Base-by-base conservation (phyloP, 805 yeast species). In the Schwanniomyces yamadae region DNA sequence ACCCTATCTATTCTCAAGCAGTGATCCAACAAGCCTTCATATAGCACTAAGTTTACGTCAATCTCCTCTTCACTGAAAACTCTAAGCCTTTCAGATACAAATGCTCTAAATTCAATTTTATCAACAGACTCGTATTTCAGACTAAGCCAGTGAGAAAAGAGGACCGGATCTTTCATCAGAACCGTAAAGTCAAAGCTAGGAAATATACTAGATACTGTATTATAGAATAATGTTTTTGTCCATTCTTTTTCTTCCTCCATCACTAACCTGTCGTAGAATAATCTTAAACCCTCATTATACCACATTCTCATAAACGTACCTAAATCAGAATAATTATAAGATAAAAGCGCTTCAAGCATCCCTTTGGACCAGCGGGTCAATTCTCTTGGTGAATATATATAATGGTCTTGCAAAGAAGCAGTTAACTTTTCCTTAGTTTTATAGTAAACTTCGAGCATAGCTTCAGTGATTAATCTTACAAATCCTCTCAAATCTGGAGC, bases 361-460 rank as follows among this genome's bases (percentile, higher is more conserved):
- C 96, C 95, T 39, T 84, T 71, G 1, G 78, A 68, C 95, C 95
- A 87, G 39, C 98, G 66, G 0, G 97, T 88, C 10, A 90, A 68
- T 54, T 90, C 98, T 55, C 98, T 78, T 0, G 98, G 98, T 15
- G 95, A 82, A 52, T 82, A 84, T 0, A 86, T 63, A 49, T 88
- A 87, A 51, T 85, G 91, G 1, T 75, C 61, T 20, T 70, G 77
- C 0, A 46, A 40, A 0, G 39, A 38, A 0, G 60, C 34, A 0
- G 66, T 56, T 45, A 84, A 78, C 1, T 49, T 41, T 0, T 40
- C 29, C 28, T 62, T 71, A 8, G 82, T 73, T 17, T 48, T 39
- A 0, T 50, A 42, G 54, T 84, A 90, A 1, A 86, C 69, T 1
- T 69, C 69, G 9, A 91, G 60, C 82, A 90, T 84, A 0, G 91